Evolutionary conservation across 768 basidiomycete species (phyloP), one percentile per base, ranked within the genome.

Genomic region (Tubosaeta sp.): DNA sequence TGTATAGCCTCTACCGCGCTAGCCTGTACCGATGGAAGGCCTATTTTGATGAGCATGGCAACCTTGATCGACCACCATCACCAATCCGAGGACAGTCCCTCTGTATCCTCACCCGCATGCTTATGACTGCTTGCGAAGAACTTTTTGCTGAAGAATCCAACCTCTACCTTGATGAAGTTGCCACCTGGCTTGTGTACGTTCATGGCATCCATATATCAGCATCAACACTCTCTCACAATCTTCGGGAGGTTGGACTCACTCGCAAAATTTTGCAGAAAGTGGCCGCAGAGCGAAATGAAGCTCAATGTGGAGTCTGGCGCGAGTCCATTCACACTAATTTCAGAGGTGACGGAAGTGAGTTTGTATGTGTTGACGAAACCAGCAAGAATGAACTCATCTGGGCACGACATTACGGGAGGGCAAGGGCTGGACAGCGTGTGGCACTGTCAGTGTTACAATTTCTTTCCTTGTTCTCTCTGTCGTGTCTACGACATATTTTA

Each of bases 241-340:
- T 54, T 22, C 12, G 16, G 10, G 48, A 54, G 21, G 48, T 10
- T 44, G 48, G 52, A 9, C 38, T 54, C 8, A 54, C 52, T 21
- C 29, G 22, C 4, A 54, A 54, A 19, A 30, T 54, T 18, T 27
- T 54, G 6, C 35, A 48, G 34, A 34, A 63, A 62, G 57, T 61
- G 24, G 68, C 68, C 3, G 14, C 10, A 0, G 65, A 69, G 48
- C 48, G 58, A 6, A 59, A 69, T 22, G 55, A 61, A 21, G 59
- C 25, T 27, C 25, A 27, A 27, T 8, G 25, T 27, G 25, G 8
- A 27, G 25, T 27, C 25, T 27, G 25, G 25, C 8, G 25, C 25
- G 25, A 27, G 25, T 27, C 25, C 25, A 27, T 27, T 27, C 25
- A 8, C 25, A 27, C 25, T 8, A 27, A 27, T 27, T 27, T 27